Evolutionary conservation across 768 basidiomycete species (phyloP).

Genomic region (Pleurotus pulmonarius): DNA sequence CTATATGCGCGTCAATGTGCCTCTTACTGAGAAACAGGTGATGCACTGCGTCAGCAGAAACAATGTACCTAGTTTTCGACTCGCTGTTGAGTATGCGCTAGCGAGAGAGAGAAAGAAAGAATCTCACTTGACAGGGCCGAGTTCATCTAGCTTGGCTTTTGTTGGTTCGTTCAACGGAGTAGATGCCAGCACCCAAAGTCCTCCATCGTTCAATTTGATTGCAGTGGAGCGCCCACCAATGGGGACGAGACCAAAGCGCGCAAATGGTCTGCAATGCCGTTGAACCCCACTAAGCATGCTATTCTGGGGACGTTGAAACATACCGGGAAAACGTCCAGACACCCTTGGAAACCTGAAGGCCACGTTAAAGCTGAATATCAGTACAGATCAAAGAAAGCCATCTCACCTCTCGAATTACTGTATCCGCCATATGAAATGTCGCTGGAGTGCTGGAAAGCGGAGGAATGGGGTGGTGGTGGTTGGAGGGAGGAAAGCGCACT

Average conservation of each 20-base stretch:
- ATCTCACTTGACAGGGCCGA: conserved; percentile 68
- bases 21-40: conserved; percentile 52
- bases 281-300: not conserved
- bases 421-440: conserved; percentile 18
- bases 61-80: conserved; percentile 43
- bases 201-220: conserved; percentile 60
- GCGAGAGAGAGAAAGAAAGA: not conserved
- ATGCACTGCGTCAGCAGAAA: conserved; percentile 57
- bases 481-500: too few species aligned
- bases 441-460: too few species aligned
- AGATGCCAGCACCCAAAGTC: conserved; percentile 82
- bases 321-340: conserved; percentile 69
- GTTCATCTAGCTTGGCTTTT: conserved; percentile 51
- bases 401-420: conserved; percentile 39
- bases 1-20: not conserved
- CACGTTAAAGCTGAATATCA: not conserved
- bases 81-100: not conserved
- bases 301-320: conserved; percentile 9
- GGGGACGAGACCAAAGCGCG: conserved; percentile 63
- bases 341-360: conserved; percentile 40
- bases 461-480: too few species aligned
- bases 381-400: not conserved
- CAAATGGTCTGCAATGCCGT: conserved; percentile 49
- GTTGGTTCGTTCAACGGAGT: conserved; percentile 68
- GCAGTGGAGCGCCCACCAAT: conserved; percentile 85